These are phyloP conservation scores for Fusarium aywerte DNA, from an alignment of 2,329 filamentous ascomycete genomes.

Conservation along the genomic window DNA sequence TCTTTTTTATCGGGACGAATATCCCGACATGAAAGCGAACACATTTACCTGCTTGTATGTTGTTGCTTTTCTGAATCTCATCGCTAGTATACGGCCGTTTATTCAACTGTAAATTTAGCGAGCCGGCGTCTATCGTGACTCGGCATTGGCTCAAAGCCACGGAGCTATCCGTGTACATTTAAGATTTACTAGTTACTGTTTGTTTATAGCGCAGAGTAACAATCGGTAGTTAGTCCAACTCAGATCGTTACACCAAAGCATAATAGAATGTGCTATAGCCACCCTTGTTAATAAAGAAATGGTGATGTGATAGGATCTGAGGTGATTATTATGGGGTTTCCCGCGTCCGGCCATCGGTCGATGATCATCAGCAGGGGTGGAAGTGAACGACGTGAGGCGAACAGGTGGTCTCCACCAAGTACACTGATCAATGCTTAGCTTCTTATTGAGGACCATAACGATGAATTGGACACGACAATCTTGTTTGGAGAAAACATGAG, in stretches of 20 bases:
- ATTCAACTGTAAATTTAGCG: background rate
- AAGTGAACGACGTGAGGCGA: background rate
- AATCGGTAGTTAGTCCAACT: background rate
- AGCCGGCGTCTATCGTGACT: background rate
- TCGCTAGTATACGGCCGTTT: background rate
- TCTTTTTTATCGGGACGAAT: background rate
- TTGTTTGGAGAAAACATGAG: background rate
- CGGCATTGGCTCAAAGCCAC: background rate
- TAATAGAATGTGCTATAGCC: background rate
- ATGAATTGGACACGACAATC: background rate
- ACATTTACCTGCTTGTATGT: background rate
- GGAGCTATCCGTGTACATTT: background rate
- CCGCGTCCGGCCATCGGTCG: background rate
- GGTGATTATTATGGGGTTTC: background rate
- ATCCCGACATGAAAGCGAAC: background rate
- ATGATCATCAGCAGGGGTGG: background rate
- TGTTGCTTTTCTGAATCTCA: background rate
- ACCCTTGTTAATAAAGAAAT: background rate
- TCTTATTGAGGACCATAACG: background rate
- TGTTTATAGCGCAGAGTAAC: background rate
- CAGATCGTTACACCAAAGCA: background rate
- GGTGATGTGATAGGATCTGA: constrained; percentile 1
- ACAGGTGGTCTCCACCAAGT: background rate
- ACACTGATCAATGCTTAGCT: background rate
- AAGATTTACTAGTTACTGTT: background rate